phyloP scores from a whole-genome alignment of 352 stramenopile species.

The Phytophthora tubulina region DNA sequence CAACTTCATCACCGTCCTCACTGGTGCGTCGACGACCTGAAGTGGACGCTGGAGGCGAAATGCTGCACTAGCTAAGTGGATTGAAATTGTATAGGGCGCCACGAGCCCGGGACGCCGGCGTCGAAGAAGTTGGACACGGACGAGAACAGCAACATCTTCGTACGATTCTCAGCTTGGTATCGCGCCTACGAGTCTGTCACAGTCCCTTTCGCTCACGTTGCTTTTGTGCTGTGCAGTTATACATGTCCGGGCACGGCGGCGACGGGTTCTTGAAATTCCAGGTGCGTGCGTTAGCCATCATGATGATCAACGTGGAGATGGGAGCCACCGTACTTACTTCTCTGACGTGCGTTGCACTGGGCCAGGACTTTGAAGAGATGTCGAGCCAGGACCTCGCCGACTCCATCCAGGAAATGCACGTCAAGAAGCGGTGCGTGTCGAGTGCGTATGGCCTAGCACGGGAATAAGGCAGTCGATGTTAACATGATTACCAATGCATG shows the following conservation, averaged over 20 bases:
- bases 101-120: constrained; percentile 87
- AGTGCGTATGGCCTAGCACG: background rate
- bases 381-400: constrained; percentile 94
- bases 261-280: constrained; percentile 99
- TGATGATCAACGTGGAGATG: constrained; percentile 19
- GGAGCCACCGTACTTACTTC: constrained; percentile 10
- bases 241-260: constrained; percentile 96
- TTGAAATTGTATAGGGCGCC: constrained; percentile 62
- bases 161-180: constrained; percentile 40
- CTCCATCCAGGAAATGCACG: constrained; percentile 95
- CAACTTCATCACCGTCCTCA: constrained; percentile 96
- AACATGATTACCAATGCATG: background rate
- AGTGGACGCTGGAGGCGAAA: background rate
- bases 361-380: constrained; percentile 96
- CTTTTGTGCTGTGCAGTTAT: constrained; percentile 60
- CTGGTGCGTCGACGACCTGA: constrained; percentile 47
- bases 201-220: constrained; percentile 35
- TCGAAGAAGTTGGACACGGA: constrained; percentile 92
- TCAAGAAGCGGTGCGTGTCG: constrained; percentile 81
- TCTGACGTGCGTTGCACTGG: constrained; percentile 12
- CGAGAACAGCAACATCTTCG: constrained; percentile 91
- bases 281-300: constrained; percentile 39
- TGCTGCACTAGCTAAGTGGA: background rate
- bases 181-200: constrained; percentile 42
- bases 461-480: background rate